phyloP scores from a whole-genome alignment of 768 basidiomycete species.

The Suillus sp. region DNA sequence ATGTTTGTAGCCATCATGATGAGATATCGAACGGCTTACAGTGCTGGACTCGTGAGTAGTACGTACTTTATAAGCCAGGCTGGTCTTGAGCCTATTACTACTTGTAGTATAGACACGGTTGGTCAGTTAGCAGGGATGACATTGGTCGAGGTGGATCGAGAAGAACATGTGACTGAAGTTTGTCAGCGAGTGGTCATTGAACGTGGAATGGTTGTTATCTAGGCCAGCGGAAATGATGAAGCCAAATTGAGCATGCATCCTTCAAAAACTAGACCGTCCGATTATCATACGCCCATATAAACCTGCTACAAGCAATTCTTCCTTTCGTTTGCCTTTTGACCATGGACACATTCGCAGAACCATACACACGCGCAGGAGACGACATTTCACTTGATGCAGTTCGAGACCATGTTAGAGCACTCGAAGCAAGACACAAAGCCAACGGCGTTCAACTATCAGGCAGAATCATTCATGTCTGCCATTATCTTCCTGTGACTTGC shows the following conservation, averaged over 20 bases:
- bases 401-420: constrained; percentile 65
- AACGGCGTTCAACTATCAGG: constrained; percentile 79
- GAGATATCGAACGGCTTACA: too few relatives aligned
- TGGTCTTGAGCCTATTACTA: too few relatives aligned
- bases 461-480: constrained; percentile 89
- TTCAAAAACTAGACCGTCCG: not conserved
- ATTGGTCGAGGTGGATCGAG: too few relatives aligned
- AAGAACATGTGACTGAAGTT: too few relatives aligned
- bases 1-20: too few relatives aligned
- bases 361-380: constrained; percentile 64
- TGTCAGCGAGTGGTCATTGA: too few relatives aligned
- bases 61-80: too few relatives aligned
- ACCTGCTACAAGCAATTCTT: not conserved
- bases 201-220: too few relatives aligned
- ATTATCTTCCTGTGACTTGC: constrained; percentile 81
- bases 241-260: not conserved
- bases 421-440: constrained; percentile 71
- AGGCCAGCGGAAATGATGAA: not conserved
- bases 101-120: too few relatives aligned
- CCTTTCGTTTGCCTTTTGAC: not conserved
- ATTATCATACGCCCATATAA: not conserved
- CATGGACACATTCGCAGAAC: constrained; percentile 78
- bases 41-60: too few relatives aligned
- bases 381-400: constrained; percentile 73
- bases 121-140: too few relatives aligned